Evolutionary conservation across 2,329 filamentous ascomycete species (phyloP).

Genomic region (Xylaria sp.): DNA sequence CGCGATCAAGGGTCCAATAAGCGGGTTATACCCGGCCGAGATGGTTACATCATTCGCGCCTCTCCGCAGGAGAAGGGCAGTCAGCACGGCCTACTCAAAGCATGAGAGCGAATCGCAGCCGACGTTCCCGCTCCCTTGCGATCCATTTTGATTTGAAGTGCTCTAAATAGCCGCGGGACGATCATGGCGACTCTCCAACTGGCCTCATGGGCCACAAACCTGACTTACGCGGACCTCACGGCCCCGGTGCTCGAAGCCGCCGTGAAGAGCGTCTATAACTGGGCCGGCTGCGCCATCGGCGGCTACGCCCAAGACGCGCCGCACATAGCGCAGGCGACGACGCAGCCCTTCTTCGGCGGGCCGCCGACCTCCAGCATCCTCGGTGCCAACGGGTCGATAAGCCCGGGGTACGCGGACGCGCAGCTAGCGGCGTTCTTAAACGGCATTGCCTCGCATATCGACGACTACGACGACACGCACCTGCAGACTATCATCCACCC

Average conservation of each 20-base stretch:
- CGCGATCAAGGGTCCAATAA: constrained; percentile 12
- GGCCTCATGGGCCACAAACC: constrained; percentile 59
- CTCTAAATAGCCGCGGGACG: neutral
- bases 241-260: constrained; percentile 56
- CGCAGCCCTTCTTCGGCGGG: constrained; percentile 48
- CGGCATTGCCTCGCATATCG: constrained; percentile 65
- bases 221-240: constrained; percentile 56
- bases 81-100: neutral
- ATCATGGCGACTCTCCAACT: constrained; percentile 60
- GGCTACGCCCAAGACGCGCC: constrained; percentile 61
- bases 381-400: constrained; percentile 46
- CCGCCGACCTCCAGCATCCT: constrained; percentile 49
- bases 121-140: neutral
- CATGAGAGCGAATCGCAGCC: neutral
- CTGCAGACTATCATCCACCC: constrained; percentile 67
- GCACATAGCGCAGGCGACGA: constrained; percentile 48
- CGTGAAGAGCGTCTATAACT: constrained; percentile 63
- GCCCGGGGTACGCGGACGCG: constrained; percentile 52
- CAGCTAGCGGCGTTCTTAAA: constrained; percentile 64
- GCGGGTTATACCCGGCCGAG: constrained; percentile 27
- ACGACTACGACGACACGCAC: constrained; percentile 68
- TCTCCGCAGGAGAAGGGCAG: constrained; percentile 11
- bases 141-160: neutral
- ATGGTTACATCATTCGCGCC: constrained; percentile 9
- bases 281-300: constrained; percentile 63